Percentiles rank a stretch among this genome's conserved stretches.
Evolutionary conservation across 1,284 basidiomycete species (phyloP).

Genomic region (Ganoderma lucidum): DNA sequence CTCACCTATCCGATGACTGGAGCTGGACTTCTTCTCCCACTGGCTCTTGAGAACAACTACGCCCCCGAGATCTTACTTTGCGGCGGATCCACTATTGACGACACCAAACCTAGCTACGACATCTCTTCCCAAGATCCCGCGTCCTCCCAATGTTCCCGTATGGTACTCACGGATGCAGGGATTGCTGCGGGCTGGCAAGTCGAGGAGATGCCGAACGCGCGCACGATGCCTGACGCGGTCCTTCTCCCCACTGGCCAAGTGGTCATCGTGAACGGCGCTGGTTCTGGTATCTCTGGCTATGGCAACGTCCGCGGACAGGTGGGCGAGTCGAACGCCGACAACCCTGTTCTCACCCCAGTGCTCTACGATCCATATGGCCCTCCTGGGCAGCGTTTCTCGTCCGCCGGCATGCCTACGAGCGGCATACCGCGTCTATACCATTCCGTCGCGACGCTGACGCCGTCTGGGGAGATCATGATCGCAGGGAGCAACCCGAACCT

Average conservation of each 20-base stretch:
- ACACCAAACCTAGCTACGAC: constrained; percentile 62
- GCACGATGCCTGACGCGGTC: constrained; percentile 84
- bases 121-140: constrained; percentile 77
- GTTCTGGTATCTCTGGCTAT: constrained; percentile 83
- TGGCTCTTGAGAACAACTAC: constrained; percentile 69
- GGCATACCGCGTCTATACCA: constrained; percentile 86
- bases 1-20: constrained; percentile 87
- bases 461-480: constrained; percentile 75
- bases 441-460: constrained; percentile 77
- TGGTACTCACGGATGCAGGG: constrained; percentile 69
- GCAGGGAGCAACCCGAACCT: constrained; percentile 87
- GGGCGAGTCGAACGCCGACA: constrained; percentile 81
- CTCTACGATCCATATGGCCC: constrained; percentile 77
- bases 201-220: constrained; percentile 76
- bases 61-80: constrained; percentile 79
- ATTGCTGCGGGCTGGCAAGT: constrained; percentile 78
- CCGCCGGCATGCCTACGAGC: constrained; percentile 69
- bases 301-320: constrained; percentile 78
- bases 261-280: constrained; percentile 81
- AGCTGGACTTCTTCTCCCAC: constrained; percentile 74
- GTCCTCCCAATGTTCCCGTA: constrained; percentile 76
- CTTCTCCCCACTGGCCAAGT: constrained; percentile 83
- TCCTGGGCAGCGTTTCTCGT: constrained; percentile 68
- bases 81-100: constrained; percentile 78
- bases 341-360: constrained; percentile 77